phyloP scores from a whole-genome alignment of 164 flowering plant genomes.

The Buxus sempervirens region DNA sequence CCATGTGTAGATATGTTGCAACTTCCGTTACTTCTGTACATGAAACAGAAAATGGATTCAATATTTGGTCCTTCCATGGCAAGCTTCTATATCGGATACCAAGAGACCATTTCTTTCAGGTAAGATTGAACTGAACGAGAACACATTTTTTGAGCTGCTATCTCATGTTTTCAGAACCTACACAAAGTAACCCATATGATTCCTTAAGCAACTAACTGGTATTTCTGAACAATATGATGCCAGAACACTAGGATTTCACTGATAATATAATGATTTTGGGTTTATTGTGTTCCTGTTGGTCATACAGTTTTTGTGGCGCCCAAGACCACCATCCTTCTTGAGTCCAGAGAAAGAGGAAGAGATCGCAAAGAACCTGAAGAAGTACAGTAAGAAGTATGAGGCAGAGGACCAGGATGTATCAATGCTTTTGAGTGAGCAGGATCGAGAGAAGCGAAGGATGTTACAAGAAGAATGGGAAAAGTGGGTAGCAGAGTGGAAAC shows the following conservation, averaged over 20 bases:
- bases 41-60: slow-evolving; percentile 98
- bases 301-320: slow-evolving; percentile 83
- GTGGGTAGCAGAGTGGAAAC: slow-evolving; percentile 76
- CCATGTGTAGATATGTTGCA: slow-evolving; percentile 70
- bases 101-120: slow-evolving; percentile 94
- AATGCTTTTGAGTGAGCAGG: slow-evolving; percentile 78
- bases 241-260: not conserved
- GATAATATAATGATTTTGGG: not conserved
- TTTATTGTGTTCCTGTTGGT: not conserved
- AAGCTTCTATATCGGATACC: slow-evolving; percentile 76
- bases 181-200: no score
- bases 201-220: not conserved
- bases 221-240: not conserved
- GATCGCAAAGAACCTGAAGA: slow-evolving; percentile 85
- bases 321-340: slow-evolving; percentile 82
- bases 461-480: slow-evolving; percentile 87
- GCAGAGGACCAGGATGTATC: slow-evolving; percentile 95
- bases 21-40: slow-evolving; percentile 95
- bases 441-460: slow-evolving; percentile 75
- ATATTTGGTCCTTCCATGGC: slow-evolving; percentile 92
- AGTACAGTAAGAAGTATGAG: slow-evolving; percentile 93
- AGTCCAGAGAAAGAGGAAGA: slow-evolving; percentile 89
- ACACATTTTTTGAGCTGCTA: not conserved
- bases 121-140: slow-evolving; percentile 14
- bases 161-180: no score